Evolutionary conservation across 2,329 filamentous ascomycete genomes (phyloP).

Genomic region (Colletotrichum lupini): DNA sequence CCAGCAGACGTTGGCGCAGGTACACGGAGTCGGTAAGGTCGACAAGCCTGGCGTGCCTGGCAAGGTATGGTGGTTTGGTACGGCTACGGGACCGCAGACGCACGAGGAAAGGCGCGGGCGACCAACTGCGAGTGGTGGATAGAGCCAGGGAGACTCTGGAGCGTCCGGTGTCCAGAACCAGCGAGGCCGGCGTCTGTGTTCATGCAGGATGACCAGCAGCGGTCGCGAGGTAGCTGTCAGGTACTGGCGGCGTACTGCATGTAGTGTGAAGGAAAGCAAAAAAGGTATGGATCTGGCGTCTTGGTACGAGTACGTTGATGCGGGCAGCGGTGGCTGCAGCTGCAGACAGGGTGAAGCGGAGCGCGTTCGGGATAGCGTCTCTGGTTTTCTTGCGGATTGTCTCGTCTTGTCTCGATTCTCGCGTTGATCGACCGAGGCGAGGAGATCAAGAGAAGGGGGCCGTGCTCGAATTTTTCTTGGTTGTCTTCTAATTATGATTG

Average conservation of each 20-base stretch:
- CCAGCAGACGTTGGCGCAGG: constrained; percentile 2
- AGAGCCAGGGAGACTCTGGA: constrained; percentile 65
- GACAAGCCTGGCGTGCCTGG: neutral
- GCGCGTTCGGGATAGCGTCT: constrained; percentile 20
- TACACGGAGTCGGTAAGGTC: constrained; percentile 2
- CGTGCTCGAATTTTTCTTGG: constrained; percentile 15
- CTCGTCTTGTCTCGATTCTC: constrained; percentile 31
- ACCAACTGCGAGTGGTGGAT: neutral
- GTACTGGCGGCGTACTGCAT: neutral
- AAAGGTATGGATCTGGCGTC: constrained; percentile 1
- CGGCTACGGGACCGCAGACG: neutral
- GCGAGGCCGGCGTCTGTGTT: neutral
- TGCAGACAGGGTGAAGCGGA: constrained; percentile 15
- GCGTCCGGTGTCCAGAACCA: neutral
- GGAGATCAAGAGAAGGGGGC: constrained; percentile 16
- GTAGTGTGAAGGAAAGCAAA: neutral
- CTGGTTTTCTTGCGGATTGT: constrained; percentile 7
- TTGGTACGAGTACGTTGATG: neutral
- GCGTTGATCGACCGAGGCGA: constrained; percentile 25
- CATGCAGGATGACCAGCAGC: neutral
- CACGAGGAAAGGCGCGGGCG: neutral
- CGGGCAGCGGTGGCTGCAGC: neutral
- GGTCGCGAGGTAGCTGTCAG: neutral
- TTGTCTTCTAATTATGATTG: neutral
- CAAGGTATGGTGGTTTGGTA: too few relatives aligned